Conservation (phyloP, 805 yeast species). For the Wickerhamomyces hampshirensis region DNA sequence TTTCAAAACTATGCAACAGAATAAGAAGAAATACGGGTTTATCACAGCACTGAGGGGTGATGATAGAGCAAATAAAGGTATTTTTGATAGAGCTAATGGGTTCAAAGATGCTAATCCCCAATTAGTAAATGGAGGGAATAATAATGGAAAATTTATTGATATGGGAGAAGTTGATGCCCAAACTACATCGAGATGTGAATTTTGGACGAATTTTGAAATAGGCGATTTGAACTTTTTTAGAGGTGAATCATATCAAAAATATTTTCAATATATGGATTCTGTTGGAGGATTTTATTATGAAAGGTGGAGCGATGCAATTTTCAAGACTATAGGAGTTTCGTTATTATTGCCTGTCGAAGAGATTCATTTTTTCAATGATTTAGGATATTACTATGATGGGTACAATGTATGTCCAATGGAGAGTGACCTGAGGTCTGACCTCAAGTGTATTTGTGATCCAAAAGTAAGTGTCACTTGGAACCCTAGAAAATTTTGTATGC, state of each 20-base stretch:
- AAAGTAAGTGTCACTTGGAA: slow-evolving; percentile 66
- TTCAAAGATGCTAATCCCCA: slow-evolving; percentile 38
- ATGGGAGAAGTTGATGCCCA: slow-evolving; percentile 58
- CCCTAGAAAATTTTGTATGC: slow-evolving; percentile 56
- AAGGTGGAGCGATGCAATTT: slow-evolving; percentile 87
- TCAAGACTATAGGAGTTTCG: slow-evolving; percentile 67
- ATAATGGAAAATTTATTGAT: slow-evolving; percentile 52
- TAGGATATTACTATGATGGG: slow-evolving; percentile 66
- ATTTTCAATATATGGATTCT: slow-evolving; percentile 55
- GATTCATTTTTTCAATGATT: slow-evolving; percentile 64
- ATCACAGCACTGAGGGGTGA: slow-evolving; percentile 52
- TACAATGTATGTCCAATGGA: slow-evolving; percentile 71
- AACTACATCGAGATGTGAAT: slow-evolving; percentile 47
- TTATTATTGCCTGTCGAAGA: slow-evolving; percentile 47
- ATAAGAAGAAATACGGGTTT: slow-evolving; percentile 58
- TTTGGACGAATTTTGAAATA: slow-evolving; percentile 71
- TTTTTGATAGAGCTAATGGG: slow-evolving; percentile 50
- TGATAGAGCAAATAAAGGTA: slow-evolving; percentile 46
- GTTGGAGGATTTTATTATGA: slow-evolving; percentile 77
- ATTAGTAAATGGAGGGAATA: slow-evolving; percentile 23
- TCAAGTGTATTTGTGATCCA: slow-evolving; percentile 71
- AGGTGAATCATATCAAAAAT: slow-evolving; percentile 44
- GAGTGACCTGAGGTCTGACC: slow-evolving; percentile 46
- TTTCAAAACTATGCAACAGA: slow-evolving; percentile 51
- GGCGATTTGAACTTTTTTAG: slow-evolving; percentile 67